Percentiles rank a stretch among this genome's conserved stretches.
phyloP scores from a whole-genome alignment of 1,284 basidiomycete genomes.

The Exobasidium rhododendri region DNA sequence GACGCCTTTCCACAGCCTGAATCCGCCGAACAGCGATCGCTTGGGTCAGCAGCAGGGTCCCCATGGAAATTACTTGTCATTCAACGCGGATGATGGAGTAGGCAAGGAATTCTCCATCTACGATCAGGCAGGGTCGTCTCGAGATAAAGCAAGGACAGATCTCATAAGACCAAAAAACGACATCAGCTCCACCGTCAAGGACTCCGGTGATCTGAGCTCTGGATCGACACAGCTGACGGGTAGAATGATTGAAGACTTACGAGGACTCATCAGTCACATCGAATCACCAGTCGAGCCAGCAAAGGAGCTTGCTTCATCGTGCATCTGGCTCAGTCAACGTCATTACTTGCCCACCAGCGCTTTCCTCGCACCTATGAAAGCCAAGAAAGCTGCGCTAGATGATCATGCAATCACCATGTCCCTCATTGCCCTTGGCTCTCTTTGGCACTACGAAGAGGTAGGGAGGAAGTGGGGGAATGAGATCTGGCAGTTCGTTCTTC shows the following conservation, averaged over 20 bases:
- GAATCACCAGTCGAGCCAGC: not conserved
- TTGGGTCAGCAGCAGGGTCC: too few species aligned
- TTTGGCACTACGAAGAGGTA: not conserved
- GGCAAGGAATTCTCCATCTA: not conserved
- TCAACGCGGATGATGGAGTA: not conserved
- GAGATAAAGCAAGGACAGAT: not conserved
- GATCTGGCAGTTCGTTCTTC: not conserved
- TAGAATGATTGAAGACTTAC: not conserved
- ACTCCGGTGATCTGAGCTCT: not conserved
- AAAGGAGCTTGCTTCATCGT: not conserved
- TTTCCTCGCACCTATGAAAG: not conserved
- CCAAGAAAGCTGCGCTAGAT: not conserved
- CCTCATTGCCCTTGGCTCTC: slow-evolving; percentile 7
- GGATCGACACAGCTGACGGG: not conserved
- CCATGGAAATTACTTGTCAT: too few species aligned
- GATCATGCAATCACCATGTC: not conserved
- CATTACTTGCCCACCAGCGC: not conserved
- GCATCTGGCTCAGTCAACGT: not conserved
- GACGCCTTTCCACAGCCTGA: not conserved
- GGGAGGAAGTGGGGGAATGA: not conserved
- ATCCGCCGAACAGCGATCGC: not conserved
- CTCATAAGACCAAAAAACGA: too few species aligned
- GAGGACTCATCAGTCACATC: not conserved
- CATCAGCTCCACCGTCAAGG: not conserved
- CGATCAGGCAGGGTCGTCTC: not conserved